Conservation (phyloP, 1,284 basidiomycete species). For the Cutaneotrichosporon dermatis region DNA sequence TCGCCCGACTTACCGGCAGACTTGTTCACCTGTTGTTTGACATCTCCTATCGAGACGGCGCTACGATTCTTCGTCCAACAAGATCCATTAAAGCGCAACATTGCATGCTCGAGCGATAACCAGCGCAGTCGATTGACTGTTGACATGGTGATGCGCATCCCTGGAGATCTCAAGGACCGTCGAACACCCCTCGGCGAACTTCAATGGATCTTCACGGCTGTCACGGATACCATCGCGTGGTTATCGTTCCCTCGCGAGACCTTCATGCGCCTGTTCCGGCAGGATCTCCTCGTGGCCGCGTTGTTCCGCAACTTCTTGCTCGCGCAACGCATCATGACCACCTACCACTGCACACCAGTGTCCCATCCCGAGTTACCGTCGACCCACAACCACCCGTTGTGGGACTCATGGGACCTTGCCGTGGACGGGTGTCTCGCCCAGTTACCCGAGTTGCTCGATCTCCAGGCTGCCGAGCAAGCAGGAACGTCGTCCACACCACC, state of each 20-base stretch:
- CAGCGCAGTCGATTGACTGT: slow-evolving; percentile 58
- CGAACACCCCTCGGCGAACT: slow-evolving; percentile 93
- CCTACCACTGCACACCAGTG: slow-evolving; percentile 95
- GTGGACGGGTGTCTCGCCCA: slow-evolving; percentile 94
- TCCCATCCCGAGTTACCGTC: slow-evolving; percentile 86
- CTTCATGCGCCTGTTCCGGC: slow-evolving; percentile 90
- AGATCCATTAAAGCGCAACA: slow-evolving; percentile 63
- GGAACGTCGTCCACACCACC: slow-evolving; percentile 40
- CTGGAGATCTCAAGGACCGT: slow-evolving; percentile 92
- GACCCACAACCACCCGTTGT: slow-evolving; percentile 91
- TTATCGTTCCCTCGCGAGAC: slow-evolving; percentile 89
- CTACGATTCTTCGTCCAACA: slow-evolving; percentile 91
- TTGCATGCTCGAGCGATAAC: slow-evolving; percentile 57
- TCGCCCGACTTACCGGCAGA: slow-evolving; percentile 96
- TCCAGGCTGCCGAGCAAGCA: slow-evolving; percentile 51
- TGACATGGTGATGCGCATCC: slow-evolving; percentile 92
- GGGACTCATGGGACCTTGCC: slow-evolving; percentile 97
- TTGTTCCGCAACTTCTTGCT: slow-evolving; percentile 95
- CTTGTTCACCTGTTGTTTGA: slow-evolving; percentile 94
- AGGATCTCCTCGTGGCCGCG: slow-evolving; percentile 92
- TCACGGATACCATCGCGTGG: slow-evolving; percentile 99
- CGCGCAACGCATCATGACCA: slow-evolving; percentile 96
- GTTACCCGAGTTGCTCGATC: slow-evolving; percentile 74
- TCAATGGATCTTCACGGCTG: slow-evolving; percentile 99
- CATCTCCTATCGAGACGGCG: slow-evolving; percentile 96